A percentile compares a stretch with the other conserved stretches of the same genome.
Evolutionary conservation across 2,329 filamentous ascomycete genomes (phyloP).

Genomic region (Diaporthe helianthi): DNA sequence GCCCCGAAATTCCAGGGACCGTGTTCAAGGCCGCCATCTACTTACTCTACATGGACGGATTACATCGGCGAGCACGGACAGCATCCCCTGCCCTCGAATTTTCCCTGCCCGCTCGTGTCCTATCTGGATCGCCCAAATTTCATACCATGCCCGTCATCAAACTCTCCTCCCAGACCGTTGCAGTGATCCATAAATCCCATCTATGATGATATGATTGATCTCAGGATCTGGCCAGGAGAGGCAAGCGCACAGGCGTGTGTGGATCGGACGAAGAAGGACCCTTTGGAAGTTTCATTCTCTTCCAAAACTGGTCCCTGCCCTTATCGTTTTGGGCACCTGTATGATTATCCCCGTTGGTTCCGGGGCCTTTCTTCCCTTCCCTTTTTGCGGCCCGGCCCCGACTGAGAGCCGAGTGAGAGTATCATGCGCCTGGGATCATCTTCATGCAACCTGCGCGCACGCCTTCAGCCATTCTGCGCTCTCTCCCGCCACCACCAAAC

Average conservation of each 20-base stretch:
- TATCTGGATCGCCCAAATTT: background rate
- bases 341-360: background rate
- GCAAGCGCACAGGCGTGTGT: conserved; percentile 11
- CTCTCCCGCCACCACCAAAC: background rate
- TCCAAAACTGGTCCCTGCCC: background rate
- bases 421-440: conserved; percentile 10
- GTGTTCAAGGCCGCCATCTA: background rate
- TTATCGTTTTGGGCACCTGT: background rate
- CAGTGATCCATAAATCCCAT: conserved; percentile 4
- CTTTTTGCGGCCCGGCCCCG: conserved; percentile 8
- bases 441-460: conserved; percentile 1
- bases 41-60: background rate
- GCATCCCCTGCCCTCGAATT: background rate
- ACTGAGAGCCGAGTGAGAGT: conserved; percentile 14
- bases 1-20: background rate
- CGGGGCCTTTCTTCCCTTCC: background rate
- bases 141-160: conserved; percentile 12
- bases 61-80: conserved; percentile 4
- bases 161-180: conserved; percentile 6
- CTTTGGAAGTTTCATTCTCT: background rate
- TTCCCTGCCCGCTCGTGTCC: conserved; percentile 9
- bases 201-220: no score
- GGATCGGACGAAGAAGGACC: background rate
- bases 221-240: conserved; percentile 21
- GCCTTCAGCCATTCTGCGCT: background rate